phyloP scores from a whole-genome alignment of 805 yeast genomes.

The Spathaspora arborariae region DNA sequence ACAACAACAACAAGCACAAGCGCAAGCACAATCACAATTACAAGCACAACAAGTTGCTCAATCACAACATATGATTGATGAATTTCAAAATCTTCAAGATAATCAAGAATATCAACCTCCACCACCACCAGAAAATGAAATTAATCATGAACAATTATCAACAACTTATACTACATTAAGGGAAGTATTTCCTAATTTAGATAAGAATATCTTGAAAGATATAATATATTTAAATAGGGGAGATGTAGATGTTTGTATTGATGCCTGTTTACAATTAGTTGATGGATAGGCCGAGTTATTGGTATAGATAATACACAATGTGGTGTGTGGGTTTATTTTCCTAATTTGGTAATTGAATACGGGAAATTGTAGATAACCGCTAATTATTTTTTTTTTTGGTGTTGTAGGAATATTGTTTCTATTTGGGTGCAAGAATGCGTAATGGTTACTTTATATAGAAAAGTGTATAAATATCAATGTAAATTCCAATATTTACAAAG shows the following conservation, averaged over 20 bases:
- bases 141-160: slow-evolving; percentile 10
- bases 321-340: not conserved
- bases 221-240: slow-evolving; percentile 64
- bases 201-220: slow-evolving; percentile 64
- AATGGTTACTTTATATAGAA: not conserved
- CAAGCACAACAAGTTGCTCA: not conserved
- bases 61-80: not conserved
- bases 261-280: slow-evolving; percentile 44
- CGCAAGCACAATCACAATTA: not conserved
- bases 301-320: not conserved
- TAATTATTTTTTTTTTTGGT: not conserved
- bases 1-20: slow-evolving; percentile 10
- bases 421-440: not conserved
- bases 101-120: slow-evolving; percentile 3
- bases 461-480: not conserved
- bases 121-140: slow-evolving; percentile 7
- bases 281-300: slow-evolving; percentile 8
- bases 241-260: slow-evolving; percentile 70
- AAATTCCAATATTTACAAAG: too few relatives aligned
- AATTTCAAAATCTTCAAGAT: not conserved
- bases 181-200: slow-evolving; percentile 76
- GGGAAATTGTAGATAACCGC: not conserved
- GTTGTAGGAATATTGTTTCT: not conserved
- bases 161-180: slow-evolving; percentile 43
- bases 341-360: not conserved